phyloP scores from a whole-genome alignment of 345 rosid genomes.

The Populus tremula region DNA sequence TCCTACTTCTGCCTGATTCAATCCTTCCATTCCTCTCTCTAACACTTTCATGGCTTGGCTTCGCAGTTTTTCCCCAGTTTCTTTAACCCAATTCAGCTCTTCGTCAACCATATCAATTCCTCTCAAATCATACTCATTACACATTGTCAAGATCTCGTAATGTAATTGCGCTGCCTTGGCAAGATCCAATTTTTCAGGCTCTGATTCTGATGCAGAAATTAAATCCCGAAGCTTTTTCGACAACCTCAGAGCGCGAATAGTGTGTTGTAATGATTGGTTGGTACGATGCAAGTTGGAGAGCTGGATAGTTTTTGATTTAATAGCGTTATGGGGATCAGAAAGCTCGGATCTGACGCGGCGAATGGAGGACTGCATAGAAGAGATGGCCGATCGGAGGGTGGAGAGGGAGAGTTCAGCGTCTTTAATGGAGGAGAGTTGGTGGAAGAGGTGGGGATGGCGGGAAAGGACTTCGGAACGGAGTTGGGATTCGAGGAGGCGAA shows the following conservation, averaged over 20 bases:
- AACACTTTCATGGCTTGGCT: constrained; percentile 76
- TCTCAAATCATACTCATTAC: constrained; percentile 65
- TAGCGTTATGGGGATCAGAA: constrained; percentile 70
- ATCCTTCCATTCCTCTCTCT: constrained; percentile 93
- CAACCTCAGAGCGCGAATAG: constrained; percentile 71
- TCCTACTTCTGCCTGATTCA: constrained; percentile 96
- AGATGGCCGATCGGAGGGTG: constrained; percentile 76
- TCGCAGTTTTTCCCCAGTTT: constrained; percentile 65
- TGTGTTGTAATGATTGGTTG: constrained; percentile 68
- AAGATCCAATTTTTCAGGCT: constrained; percentile 77
- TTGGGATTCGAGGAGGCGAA: constrained; percentile 86
- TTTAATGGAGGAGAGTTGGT: constrained; percentile 82
- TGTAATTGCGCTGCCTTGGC: constrained; percentile 92
- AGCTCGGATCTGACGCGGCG: constrained; percentile 83
- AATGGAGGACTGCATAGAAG: constrained; percentile 82
- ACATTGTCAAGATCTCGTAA: constrained; percentile 72
- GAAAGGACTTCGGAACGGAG: constrained; percentile 88
- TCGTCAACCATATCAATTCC: constrained; percentile 77
- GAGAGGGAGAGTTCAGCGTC: constrained; percentile 82
- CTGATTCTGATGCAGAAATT: constrained; percentile 44
- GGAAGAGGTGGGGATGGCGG: constrained; percentile 78
- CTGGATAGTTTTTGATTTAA: constrained; percentile 66
- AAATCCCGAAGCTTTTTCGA: constrained; percentile 84
- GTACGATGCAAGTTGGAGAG: constrained; percentile 71
- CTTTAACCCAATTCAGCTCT: constrained; percentile 60